Percentiles rank a stretch among this genome's conserved stretches.
These are phyloP conservation scores for Sporisorium exsertum DNA, from an alignment of 1,284 basidiomycete species.

Conservation along the genomic window DNA sequence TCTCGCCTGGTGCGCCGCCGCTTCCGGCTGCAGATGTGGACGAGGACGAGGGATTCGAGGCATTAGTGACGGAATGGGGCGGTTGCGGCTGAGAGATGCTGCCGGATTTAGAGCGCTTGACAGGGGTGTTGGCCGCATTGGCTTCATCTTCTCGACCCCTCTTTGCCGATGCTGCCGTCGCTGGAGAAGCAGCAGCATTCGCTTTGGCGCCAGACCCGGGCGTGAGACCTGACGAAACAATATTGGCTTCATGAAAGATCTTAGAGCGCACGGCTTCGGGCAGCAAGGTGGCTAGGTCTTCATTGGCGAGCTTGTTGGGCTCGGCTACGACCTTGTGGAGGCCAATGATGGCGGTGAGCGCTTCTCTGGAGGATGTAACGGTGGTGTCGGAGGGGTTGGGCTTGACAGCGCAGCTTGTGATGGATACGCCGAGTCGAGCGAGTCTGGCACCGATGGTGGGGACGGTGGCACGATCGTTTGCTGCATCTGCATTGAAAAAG, in stretches of 20 bases:
- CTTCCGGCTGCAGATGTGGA: background rate
- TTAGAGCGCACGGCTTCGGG: conserved; percentile 28
- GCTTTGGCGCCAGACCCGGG: background rate
- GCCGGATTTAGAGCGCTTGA: conserved; percentile 45
- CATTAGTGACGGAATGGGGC: background rate
- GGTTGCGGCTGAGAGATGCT: conserved; percentile 36
- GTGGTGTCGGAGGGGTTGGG: background rate
- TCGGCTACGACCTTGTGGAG: conserved; percentile 39
- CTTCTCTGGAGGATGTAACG: conserved; percentile 19
- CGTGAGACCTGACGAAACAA: conserved; percentile 37
- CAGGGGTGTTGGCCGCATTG: conserved; percentile 10
- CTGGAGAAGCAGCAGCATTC: background rate
- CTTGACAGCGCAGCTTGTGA: conserved; percentile 45
- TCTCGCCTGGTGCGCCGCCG: background rate
- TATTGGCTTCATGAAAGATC: conserved; percentile 39
- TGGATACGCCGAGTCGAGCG: conserved; percentile 24
- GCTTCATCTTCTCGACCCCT: conserved; percentile 29
- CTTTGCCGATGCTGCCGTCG: conserved; percentile 18
- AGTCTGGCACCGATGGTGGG: conserved; percentile 16
- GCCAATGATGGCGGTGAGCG: conserved; percentile 32
- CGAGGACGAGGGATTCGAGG: background rate
- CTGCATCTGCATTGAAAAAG: conserved; percentile 29
- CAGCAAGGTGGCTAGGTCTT: conserved; percentile 30
- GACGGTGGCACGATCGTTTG: conserved; percentile 26
- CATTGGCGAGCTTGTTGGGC: conserved; percentile 39